These are phyloP conservation scores for Coniophora puteana DNA, from an alignment of 1,284 basidiomycete species.

Conservation along the genomic window DNA sequence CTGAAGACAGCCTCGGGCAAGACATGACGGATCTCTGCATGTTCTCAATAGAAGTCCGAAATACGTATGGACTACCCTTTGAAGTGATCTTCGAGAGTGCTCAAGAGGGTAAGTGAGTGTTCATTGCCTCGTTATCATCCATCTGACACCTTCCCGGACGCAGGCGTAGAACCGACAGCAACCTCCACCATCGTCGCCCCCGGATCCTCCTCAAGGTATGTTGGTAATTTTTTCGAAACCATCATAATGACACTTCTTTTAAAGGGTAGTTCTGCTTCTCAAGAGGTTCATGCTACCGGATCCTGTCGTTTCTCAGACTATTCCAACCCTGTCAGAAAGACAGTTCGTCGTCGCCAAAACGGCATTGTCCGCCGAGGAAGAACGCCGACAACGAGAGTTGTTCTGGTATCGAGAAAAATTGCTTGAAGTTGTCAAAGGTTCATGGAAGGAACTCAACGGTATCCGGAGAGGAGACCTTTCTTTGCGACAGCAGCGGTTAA, in stretches of 20 bases:
- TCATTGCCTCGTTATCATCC: conserved; percentile 1
- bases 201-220: conserved; percentile 78
- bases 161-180: conserved; percentile 39
- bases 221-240: conserved; percentile 9
- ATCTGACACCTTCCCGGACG: conserved; percentile 7
- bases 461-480: conserved; percentile 71
- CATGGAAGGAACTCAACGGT: conserved; percentile 83
- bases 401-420: conserved; percentile 96
- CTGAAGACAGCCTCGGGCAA: conserved; percentile 34
- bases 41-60: conserved; percentile 83
- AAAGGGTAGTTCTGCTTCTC: conserved; percentile 78
- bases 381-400: conserved; percentile 63
- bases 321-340: conserved; percentile 83
- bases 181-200: conserved; percentile 72
- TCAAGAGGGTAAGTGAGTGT: conserved; percentile 48
- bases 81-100: conserved; percentile 74
- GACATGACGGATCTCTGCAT: conserved; percentile 75
- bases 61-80: conserved; percentile 86
- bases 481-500: conserved; percentile 72
- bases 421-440: conserved; percentile 61
- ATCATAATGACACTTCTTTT: conserved; percentile 7
- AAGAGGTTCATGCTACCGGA: conserved; percentile 62
- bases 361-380: conserved; percentile 55
- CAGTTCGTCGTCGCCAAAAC: conserved; percentile 89
- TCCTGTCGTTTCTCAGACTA: conserved; percentile 57